Evolutionary conservation across 1,139 yeast species (phyloP).

Genomic region (Cylindricascospora bacillispora): DNA sequence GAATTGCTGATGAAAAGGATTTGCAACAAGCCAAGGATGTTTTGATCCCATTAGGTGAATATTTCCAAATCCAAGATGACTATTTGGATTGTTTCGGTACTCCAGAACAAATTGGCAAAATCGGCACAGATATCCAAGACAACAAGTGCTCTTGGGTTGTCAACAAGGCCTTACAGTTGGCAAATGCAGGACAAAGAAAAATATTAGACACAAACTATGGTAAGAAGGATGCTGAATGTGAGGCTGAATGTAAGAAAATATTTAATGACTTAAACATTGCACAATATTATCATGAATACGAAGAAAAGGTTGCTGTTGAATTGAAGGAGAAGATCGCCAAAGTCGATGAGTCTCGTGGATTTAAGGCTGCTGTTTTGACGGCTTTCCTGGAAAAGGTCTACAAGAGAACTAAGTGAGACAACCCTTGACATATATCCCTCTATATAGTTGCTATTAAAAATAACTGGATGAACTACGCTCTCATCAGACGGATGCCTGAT

Average conservation of each 20-base stretch:
- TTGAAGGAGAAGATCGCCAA: constrained; percentile 51
- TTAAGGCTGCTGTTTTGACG: constrained; percentile 73
- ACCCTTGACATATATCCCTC: not conserved
- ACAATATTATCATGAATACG: constrained; percentile 63
- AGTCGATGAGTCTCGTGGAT: constrained; percentile 84
- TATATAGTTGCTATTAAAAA: too few species aligned
- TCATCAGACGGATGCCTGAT: too few species aligned
- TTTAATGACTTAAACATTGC: constrained; percentile 67
- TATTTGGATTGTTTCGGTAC: constrained; percentile 95
- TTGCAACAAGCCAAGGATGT: constrained; percentile 81
- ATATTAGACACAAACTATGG: constrained; percentile 85
- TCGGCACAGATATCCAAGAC: constrained; percentile 97
- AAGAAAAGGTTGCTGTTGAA: constrained; percentile 59
- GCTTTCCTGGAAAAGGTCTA: constrained; percentile 82
- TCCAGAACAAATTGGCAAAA: constrained; percentile 94
- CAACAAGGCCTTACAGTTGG: constrained; percentile 79
- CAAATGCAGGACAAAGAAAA: constrained; percentile 68
- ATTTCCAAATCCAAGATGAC: constrained; percentile 98
- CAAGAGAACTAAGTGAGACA: constrained; percentile 65
- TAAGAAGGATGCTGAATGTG: constrained; percentile 57
- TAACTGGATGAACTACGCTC: not conserved
- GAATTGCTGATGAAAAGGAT: constrained; percentile 55
- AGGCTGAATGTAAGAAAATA: constrained; percentile 58
- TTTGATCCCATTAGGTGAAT: constrained; percentile 90
- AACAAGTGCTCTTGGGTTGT: constrained; percentile 98